Conservation (phyloP, 1,284 basidiomycete genomes). For the Austroboletus rostrupii region DNA sequence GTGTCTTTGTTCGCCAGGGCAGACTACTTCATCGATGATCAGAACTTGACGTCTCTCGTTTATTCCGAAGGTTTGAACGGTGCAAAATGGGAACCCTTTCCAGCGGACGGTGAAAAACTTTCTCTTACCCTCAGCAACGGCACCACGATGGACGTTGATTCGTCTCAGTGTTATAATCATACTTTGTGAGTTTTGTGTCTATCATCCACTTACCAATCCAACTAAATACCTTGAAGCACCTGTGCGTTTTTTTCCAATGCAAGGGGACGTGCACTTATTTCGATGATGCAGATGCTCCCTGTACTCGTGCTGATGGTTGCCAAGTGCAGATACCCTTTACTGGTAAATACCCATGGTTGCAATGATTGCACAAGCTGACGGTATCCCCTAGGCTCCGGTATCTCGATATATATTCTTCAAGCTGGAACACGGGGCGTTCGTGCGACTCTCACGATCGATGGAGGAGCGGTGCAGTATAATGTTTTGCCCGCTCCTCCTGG, state of each 20-base stretch:
- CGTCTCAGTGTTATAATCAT: slow-evolving; percentile 17
- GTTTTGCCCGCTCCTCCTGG: background rate
- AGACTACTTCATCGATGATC: slow-evolving; percentile 20
- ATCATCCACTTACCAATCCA: background rate
- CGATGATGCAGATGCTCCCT: slow-evolving; percentile 12
- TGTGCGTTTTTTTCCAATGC: slow-evolving; percentile 1
- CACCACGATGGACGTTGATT: slow-evolving; percentile 11
- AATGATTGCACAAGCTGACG: background rate
- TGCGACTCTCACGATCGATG: background rate
- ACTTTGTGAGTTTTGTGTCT: slow-evolving; percentile 12
- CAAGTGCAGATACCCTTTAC: slow-evolving; percentile 18
- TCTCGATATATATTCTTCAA: background rate
- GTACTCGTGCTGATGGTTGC: slow-evolving; percentile 9
- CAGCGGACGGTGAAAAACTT: slow-evolving; percentile 8
- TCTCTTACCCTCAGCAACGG: slow-evolving; percentile 11
- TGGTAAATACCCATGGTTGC: background rate
- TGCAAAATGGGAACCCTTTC: slow-evolving; percentile 12
- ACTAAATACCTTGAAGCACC: slow-evolving; percentile 6
- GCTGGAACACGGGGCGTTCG: background rate
- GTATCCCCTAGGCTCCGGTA: background rate
- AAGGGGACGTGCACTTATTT: background rate
- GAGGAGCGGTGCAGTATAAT: background rate
- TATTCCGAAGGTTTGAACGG: slow-evolving; percentile 12
- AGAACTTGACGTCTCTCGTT: slow-evolving; percentile 12
- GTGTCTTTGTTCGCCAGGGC: slow-evolving; percentile 6